Evolutionary conservation across 257 asterid species (phyloP), one percentile per base, ranked within the genome.

Genomic region (Solanum arcanum): DNA sequence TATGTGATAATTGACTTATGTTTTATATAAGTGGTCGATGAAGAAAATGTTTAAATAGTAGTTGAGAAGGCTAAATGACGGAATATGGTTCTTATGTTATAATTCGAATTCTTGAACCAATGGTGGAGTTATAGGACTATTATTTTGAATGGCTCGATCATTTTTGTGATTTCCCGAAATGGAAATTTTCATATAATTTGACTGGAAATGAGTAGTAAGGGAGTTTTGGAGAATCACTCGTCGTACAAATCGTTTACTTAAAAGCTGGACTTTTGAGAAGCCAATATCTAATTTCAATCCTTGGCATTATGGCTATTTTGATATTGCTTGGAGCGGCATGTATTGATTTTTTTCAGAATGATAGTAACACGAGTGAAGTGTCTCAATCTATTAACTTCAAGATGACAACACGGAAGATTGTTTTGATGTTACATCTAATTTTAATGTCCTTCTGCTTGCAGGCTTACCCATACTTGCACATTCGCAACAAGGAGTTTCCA

Each of bases 401-500:
- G 85, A 81, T 81, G 85, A 29, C 27, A 80, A 11, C 42, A 9
- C 20, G 68, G 27, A 49, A 49, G 42, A 49, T 31, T 52, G 21
- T 39, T 37, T 74, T 81, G 25, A n/a, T 29, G 46, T 18, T 3
- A 18, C 10, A 18, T 56, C 64, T 56, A 56, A 56, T 56, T 56
- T 56, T 56, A 3, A 18, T 56, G 12, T 66, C 9, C 83, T 47
- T 78, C 25, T 86, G 66, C 9, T 42, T 91, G 92, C 95, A 95
- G 98, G 75, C 98, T 33, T 94, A 93, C 83, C 89, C 94, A 4
- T 95, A 95, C 90, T 75, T 94, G 90, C 98, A 91, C 91, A 91
- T 93, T 90, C 98, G 98, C 72, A 95, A 91, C 89, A 94, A 95
- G 94, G 98, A 95, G 91, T 95, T 94, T 87, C 98, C 98, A 52